Percentiles rank a stretch among this genome's conserved stretches.
Evolutionary conservation across 768 basidiomycete species (phyloP).

Genomic region (Mycena amicta): DNA sequence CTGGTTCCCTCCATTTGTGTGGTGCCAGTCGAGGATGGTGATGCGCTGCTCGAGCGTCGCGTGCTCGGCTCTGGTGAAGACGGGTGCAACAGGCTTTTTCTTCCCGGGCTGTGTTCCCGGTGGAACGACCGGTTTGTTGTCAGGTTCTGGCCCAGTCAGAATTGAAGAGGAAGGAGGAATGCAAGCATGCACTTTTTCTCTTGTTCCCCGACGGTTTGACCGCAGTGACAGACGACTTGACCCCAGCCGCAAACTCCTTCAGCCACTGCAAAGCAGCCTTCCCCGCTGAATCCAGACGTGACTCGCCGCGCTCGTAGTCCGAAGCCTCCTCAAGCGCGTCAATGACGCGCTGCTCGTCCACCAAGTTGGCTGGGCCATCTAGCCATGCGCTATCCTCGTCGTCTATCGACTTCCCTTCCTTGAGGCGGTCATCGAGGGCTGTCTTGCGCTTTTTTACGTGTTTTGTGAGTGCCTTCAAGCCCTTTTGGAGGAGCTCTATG

Average conservation of each 20-base stretch:
- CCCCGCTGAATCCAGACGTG: background rate
- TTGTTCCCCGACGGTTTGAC: background rate
- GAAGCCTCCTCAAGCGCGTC: constrained; percentile 21
- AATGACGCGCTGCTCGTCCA: constrained; percentile 26
- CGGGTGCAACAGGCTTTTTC: constrained; percentile 5
- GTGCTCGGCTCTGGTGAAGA: constrained; percentile 31
- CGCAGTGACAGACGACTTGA: background rate
- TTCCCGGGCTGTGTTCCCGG: constrained; percentile 9
- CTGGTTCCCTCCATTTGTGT: constrained; percentile 36
- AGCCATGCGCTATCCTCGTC: constrained; percentile 26
- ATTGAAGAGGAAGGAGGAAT: background rate
- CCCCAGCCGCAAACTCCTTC: constrained; percentile 10
- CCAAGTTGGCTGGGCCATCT: constrained; percentile 24
- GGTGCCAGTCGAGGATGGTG: constrained; percentile 39
- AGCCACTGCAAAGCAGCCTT: constrained; percentile 3
- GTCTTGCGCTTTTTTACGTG: constrained; percentile 10
- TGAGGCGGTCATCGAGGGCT: constrained; percentile 7
- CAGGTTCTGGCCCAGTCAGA: background rate
- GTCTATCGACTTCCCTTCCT: constrained; percentile 13
- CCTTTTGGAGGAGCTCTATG: constrained; percentile 21
- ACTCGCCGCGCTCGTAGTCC: constrained; percentile 25
- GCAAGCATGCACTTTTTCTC: constrained; percentile 4
- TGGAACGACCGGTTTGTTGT: constrained; percentile 7
- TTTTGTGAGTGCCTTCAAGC: constrained; percentile 16
- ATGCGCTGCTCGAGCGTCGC: constrained; percentile 37